Percentiles rank a stretch among this genome's conserved stretches.
phyloP scores from a whole-genome alignment of 306 rosid genomes.

The Hippophae rhamnoides region DNA sequence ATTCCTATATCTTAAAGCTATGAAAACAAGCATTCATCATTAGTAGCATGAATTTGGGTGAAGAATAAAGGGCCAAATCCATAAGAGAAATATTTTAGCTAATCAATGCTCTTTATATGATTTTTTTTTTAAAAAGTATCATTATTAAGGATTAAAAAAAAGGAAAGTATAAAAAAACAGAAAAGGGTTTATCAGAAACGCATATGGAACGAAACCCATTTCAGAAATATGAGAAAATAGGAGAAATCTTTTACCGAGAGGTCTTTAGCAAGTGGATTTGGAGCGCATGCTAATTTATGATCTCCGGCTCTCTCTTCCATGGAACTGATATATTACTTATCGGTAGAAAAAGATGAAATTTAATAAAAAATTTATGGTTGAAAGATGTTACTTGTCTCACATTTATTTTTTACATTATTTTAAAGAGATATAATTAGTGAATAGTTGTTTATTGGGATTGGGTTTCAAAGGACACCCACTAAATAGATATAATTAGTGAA shows the following conservation, averaged over 20 bases:
- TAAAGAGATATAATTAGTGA: too few relatives aligned
- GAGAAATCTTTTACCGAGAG: constrained; percentile 15
- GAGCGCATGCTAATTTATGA: constrained; percentile 15
- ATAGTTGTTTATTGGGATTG: too few relatives aligned
- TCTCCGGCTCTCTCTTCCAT: constrained; percentile 31
- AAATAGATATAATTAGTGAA: too few relatives aligned
- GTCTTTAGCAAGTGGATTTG: constrained; percentile 16
- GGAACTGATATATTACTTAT: background rate
- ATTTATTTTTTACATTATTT: too few relatives aligned
- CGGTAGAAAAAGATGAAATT: too few relatives aligned
- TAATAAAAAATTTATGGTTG: too few relatives aligned
- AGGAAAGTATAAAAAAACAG: background rate
- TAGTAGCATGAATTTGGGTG: background rate
- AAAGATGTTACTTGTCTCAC: too few relatives aligned
- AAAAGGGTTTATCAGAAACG: background rate
- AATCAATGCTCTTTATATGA: background rate
- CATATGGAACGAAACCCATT: background rate
- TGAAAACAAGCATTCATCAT: background rate
- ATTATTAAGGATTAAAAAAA: too few relatives aligned
- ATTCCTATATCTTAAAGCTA: background rate
- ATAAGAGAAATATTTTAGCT: background rate
- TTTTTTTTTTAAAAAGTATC: too few relatives aligned
- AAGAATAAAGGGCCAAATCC: background rate
- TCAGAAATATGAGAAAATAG: constrained; percentile 1
- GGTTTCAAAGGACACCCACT: too few relatives aligned